Conservation (phyloP, 768 basidiomycete species). For the Suillus hirtellus region DNA sequence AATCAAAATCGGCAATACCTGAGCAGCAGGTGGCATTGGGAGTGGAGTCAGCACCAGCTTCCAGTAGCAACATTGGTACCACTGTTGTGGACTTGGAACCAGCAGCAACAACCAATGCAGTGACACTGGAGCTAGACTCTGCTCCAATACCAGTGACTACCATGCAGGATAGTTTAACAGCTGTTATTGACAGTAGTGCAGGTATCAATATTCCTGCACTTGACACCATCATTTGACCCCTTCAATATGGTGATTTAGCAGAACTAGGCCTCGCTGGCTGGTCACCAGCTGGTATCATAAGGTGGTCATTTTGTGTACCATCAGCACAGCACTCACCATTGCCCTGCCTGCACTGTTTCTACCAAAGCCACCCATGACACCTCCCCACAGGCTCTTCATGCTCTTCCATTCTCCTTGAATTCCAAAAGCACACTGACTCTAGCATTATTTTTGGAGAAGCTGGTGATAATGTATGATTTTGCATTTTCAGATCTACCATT, state of each 20-base stretch:
- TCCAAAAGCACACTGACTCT: too few species aligned
- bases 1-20: constrained; percentile 13
- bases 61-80: background rate
- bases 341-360: too few species aligned
- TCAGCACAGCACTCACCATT: too few species aligned
- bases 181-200: background rate
- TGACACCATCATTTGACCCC: constrained; percentile 39
- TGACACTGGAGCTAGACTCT: constrained; percentile 1
- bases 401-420: too few species aligned
- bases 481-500: too few species aligned
- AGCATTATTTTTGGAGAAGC: too few species aligned
- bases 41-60: constrained; percentile 12
- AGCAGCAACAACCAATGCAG: background rate
- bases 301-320: constrained; percentile 44
- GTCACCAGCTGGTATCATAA: constrained; percentile 63
- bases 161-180: background rate
- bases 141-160: constrained; percentile 1
- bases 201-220: constrained; percentile 24
- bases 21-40: background rate
- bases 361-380: too few species aligned
- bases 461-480: too few species aligned
- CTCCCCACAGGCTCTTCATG: too few species aligned
- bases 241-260: constrained; percentile 73
- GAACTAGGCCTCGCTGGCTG: constrained; percentile 65
- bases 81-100: constrained; percentile 5